Conservation (phyloP, 2,329 filamentous ascomycete species). For the Paecilomyces formosus region DNA sequence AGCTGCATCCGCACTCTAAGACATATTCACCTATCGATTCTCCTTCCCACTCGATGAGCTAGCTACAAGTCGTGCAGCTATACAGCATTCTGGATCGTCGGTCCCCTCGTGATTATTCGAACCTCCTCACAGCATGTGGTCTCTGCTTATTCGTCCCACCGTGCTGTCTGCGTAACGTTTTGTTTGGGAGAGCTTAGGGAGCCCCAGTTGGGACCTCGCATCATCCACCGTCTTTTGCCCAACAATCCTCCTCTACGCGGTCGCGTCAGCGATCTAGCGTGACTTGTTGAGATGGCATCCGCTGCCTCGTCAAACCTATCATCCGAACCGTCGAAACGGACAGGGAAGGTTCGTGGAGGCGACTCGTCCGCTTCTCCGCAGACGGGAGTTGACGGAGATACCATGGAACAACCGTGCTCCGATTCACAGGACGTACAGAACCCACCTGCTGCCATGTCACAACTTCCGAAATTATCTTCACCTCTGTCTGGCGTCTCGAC, state of each 20-base stretch:
- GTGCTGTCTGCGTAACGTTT: constrained; percentile 25
- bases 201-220: constrained; percentile 11
- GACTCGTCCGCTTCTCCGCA: constrained; percentile 17
- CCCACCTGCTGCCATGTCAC: constrained; percentile 20
- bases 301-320: constrained; percentile 12
- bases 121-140: constrained; percentile 8
- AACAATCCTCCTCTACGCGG: constrained; percentile 12
- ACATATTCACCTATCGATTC: neutral
- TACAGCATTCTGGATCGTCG: constrained; percentile 11
- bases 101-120: constrained; percentile 9
- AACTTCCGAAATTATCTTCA: constrained; percentile 23
- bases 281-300: constrained; percentile 11
- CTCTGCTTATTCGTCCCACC: constrained; percentile 6
- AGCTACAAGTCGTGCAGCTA: constrained; percentile 1
- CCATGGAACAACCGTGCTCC: constrained; percentile 20
- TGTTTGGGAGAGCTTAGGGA: constrained; percentile 19
- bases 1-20: neutral
- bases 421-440: constrained; percentile 13
- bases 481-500: constrained; percentile 18
- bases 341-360: constrained; percentile 17
- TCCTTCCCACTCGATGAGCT: neutral
- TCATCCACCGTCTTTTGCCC: constrained; percentile 9
- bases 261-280: neutral
- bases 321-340: constrained; percentile 20
- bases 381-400: constrained; percentile 21